Percentiles rank a stretch among this genome's conserved stretches.
Evolutionary conservation across 1,139 yeast genomes (phyloP).

Genomic region (Candida neerlandica): DNA sequence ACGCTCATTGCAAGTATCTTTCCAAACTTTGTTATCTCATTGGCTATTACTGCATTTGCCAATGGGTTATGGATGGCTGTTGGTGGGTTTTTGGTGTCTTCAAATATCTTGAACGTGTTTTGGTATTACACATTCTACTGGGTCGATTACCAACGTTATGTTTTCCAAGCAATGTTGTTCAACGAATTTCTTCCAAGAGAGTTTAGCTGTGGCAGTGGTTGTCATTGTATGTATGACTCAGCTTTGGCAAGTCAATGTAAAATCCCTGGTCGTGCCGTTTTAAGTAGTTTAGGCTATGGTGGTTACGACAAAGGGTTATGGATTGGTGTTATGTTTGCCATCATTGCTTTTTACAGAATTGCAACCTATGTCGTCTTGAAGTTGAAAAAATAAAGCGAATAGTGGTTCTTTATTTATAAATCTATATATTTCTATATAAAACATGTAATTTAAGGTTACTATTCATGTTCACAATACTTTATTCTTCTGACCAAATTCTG

Average conservation of each 20-base stretch:
- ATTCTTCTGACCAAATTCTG: not conserved
- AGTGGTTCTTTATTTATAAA: not conserved
- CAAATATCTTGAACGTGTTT: conserved; percentile 34
- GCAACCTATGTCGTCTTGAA: conserved; percentile 19
- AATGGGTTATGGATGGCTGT: conserved; percentile 50
- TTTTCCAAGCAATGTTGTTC: conserved; percentile 47
- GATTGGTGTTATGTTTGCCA: conserved; percentile 34
- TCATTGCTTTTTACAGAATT: conserved; percentile 28
- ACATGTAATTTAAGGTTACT: too few species aligned
- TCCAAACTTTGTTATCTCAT: conserved; percentile 40
- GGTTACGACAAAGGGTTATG: conserved; percentile 29
- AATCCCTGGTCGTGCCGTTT: conserved; percentile 34
- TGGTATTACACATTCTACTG: conserved; percentile 45
- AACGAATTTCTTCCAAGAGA: conserved; percentile 33
- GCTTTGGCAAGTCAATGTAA: conserved; percentile 29
- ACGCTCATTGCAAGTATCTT: conserved; percentile 33
- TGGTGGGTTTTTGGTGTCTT: conserved; percentile 40
- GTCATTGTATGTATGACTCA: conserved; percentile 39
- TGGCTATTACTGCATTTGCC: conserved; percentile 42
- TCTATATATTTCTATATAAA: not conserved
- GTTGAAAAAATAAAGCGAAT: conserved; percentile 8
- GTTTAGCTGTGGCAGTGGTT: conserved; percentile 32
- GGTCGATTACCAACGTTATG: conserved; percentile 43
- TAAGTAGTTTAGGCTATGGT: conserved; percentile 31
- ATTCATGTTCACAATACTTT: not conserved